Conservation (phyloP, 441 rosid species). For the Sinapis alba region DNA sequence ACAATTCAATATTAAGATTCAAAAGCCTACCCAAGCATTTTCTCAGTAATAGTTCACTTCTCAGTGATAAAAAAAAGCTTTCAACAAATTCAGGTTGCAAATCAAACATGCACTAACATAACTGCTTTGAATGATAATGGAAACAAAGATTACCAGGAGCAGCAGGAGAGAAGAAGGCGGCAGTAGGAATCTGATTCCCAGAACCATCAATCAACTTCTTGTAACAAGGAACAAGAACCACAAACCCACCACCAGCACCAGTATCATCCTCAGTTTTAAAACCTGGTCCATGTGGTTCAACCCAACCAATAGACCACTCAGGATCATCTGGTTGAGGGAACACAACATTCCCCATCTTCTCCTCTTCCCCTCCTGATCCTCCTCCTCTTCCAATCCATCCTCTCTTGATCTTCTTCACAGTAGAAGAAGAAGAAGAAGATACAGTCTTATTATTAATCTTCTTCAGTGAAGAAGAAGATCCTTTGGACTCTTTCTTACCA, state of each 20-base stretch:
- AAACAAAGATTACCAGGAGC: slow-evolving; percentile 52
- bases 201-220: slow-evolving; percentile 45
- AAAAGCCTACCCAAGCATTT: not conserved
- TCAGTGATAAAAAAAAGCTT: not conserved
- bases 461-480: slow-evolving; percentile 26
- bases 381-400: slow-evolving; percentile 42
- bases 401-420: slow-evolving; percentile 37
- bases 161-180: slow-evolving; percentile 40
- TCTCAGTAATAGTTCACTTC: not conserved
- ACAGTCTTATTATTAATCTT: slow-evolving; percentile 21
- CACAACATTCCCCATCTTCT: slow-evolving; percentile 40
- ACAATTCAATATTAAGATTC: not conserved
- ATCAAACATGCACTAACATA: slow-evolving; percentile 6
- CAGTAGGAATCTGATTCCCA: slow-evolving; percentile 53
- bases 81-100: not conserved
- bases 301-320: slow-evolving; percentile 94
- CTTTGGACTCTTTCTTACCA: slow-evolving; percentile 38
- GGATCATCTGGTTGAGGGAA: slow-evolving; percentile 68
- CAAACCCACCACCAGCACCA: slow-evolving; percentile 61
- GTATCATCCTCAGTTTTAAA: slow-evolving; percentile 47
- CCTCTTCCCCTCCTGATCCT: slow-evolving; percentile 29
- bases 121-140: not conserved
- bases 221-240: slow-evolving; percentile 82
- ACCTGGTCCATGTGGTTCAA: slow-evolving; percentile 79
- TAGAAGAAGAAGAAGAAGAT: slow-evolving; percentile 19